Percentiles rank a stretch among this genome's conserved stretches.
Conservation (phyloP, 192 early-diverging fungal genomes). For the Umbelopsis vinacea region DNA sequence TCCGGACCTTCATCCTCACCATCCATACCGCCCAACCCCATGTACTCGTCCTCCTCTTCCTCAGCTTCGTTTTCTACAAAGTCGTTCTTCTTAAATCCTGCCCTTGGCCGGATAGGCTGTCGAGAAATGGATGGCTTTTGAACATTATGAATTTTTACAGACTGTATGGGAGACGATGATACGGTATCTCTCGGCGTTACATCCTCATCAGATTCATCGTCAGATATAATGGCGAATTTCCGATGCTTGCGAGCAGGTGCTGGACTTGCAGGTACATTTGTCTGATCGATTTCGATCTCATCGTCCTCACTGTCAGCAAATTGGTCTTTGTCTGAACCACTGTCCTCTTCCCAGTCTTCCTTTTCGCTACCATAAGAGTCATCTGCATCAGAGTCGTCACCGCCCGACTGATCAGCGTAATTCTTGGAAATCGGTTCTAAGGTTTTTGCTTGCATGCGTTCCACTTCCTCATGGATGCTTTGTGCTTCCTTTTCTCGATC, state of each 20-base stretch:
- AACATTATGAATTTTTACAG: not conserved
- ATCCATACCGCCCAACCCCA: constrained; percentile 38
- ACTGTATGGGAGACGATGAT: not conserved
- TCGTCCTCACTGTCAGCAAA: constrained; percentile 14
- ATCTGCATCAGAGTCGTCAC: not conserved
- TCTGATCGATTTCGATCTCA: not conserved
- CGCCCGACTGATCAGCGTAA: not conserved
- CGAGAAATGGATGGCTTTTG: not conserved
- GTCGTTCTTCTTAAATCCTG: constrained; percentile 13
- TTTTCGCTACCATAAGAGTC: not conserved
- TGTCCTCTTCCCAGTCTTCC: constrained; percentile 19
- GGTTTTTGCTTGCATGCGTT: not conserved
- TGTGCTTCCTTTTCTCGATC: constrained; percentile 27
- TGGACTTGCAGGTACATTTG: not conserved
- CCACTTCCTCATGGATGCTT: constrained; percentile 17
- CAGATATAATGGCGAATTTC: constrained; percentile 4
- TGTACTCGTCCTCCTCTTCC: constrained; percentile 45
- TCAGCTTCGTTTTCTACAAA: constrained; percentile 46
- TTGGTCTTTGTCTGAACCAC: constrained; percentile 20
- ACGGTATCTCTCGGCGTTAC: not conserved
- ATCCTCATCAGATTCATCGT: constrained; percentile 15
- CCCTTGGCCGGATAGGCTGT: not conserved
- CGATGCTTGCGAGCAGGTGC: not conserved
- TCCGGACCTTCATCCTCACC: constrained; percentile 35
- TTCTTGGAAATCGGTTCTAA: not conserved